Percentiles rank a stretch among this genome's conserved stretches.
Conservation (phyloP, 2,329 filamentous ascomycete species). For the Apiospora rasikravindrae region DNA sequence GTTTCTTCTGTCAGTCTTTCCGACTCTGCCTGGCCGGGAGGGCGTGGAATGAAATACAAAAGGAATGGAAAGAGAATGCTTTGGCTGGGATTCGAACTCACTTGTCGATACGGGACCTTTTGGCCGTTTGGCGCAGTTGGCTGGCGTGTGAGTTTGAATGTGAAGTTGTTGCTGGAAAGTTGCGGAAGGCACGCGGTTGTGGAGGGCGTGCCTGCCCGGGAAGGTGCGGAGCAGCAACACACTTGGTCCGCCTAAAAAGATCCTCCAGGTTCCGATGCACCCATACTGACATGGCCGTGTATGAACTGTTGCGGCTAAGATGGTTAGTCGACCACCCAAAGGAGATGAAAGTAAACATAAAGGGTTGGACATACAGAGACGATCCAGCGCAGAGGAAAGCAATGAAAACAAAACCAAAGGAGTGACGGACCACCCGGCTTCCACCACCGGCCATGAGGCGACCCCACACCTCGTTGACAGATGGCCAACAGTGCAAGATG, state of each 20-base stretch:
- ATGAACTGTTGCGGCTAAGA: neutral
- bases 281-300: neutral
- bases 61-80: neutral
- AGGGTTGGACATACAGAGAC: neutral
- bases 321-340: no score
- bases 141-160: neutral
- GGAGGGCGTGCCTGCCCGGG: neutral
- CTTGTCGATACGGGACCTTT: neutral
- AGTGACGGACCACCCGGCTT: neutral
- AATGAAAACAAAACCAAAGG: neutral
- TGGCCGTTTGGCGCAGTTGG: neutral
- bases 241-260: neutral
- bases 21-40: neutral
- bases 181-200: neutral
- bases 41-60: neutral
- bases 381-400: neutral
- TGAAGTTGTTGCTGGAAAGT: neutral
- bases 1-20: no score
- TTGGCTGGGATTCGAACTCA: neutral
- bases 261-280: neutral
- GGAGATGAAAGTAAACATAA: neutral
- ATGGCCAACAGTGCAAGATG: neutral
- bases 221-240: neutral
- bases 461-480: neutral
- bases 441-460: neutral